Base-by-base conservation (phyloP, 257 asterid genomes). In the Nicotiana sylvestris region DNA sequence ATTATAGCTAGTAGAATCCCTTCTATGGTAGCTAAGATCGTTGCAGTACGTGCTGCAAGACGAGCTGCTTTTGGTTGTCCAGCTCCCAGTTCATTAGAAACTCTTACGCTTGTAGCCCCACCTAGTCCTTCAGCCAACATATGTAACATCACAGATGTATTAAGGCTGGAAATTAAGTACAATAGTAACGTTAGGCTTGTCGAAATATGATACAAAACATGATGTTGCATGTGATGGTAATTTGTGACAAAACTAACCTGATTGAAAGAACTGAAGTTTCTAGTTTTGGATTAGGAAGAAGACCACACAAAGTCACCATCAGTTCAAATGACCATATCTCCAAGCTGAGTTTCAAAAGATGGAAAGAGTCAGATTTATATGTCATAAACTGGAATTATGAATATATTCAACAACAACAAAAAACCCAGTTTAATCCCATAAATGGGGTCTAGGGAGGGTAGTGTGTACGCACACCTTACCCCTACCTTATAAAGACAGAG, bases 241-340 rank as follows among this genome's bases (percentile, higher is more conserved):
- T 15, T 29, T 7, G 56, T 13, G 21, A 4, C 21, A 37, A 6
- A 2, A 55, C 17, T 27, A 27, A 86, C 97, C 91, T 91, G 84
- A 93, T 93, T 7, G 96, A 93, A n/a, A 93, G 92, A 85, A 91
- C 96, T 1, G 97, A 93, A 0, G 96, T 92, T 83, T 93, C 97
- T 53, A 92, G 76, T 5, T 92, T 89, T 5, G 96, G 97, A 85
- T 93, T 86, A 0, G 95, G 95, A 6, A 93, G 93, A 83, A 89
- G 88, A 3, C 97, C 95, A 21, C 95, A 87, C 18, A 92, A 88
- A 18, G 92, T 76, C 55, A 93, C 97, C 96, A 90, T 89, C 80
- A 90, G 84, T 83, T 90, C 96, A 5, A 92, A 93, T 1, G 96
- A 93, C 97, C 96, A 92, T 21, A 87, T 88, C 90, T 93, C 96